Evolutionary conservation across 2,329 filamentous ascomycete species (phyloP).

Genomic region (Dryadomyces quercus-mongolicae): DNA sequence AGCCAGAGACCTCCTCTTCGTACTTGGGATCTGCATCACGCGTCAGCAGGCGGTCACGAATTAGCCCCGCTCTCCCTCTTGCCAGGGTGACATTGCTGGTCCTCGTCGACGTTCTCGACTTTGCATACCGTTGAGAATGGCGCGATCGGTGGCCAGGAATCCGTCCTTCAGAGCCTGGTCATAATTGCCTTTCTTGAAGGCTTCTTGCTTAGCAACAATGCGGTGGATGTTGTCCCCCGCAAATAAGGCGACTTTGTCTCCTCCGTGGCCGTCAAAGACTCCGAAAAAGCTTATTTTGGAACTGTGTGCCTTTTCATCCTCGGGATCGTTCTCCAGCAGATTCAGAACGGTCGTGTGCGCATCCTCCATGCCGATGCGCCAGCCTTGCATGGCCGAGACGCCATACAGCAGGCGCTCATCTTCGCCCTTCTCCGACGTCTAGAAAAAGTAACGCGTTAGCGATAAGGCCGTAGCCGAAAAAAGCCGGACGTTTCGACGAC

Average conservation of each 20-base stretch:
- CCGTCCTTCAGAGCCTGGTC: constrained; percentile 95
- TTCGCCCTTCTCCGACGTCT: constrained; percentile 82
- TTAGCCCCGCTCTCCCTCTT: not conserved
- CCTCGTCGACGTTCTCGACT: not conserved
- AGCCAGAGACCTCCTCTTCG: constrained; percentile 95
- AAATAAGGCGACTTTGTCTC: constrained; percentile 90
- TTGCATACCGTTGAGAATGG: constrained; percentile 77
- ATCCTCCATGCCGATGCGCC: constrained; percentile 99
- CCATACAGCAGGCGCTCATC: constrained; percentile 91
- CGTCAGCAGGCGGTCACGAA: constrained; percentile 1
- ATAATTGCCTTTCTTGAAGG: constrained; percentile 82
- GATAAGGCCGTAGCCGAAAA: not conserved
- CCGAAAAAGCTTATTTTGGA: constrained; percentile 88
- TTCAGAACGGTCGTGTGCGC: constrained; percentile 85
- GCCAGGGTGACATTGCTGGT: not conserved
- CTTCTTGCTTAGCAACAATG: constrained; percentile 89
- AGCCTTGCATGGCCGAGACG: constrained; percentile 98
- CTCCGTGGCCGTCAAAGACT: constrained; percentile 95
- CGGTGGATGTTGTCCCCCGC: constrained; percentile 86
- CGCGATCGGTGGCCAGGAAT: constrained; percentile 89
- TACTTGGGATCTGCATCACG: constrained; percentile 71
- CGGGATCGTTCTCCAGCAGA: constrained; percentile 48
- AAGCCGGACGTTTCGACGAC: not conserved
- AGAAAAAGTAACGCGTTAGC: constrained; percentile 8
- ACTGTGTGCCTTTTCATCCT: constrained; percentile 52